Base-by-base conservation (phyloP, 108 stramenopile genomes). In the Aurantiochytrium sp. region DNA sequence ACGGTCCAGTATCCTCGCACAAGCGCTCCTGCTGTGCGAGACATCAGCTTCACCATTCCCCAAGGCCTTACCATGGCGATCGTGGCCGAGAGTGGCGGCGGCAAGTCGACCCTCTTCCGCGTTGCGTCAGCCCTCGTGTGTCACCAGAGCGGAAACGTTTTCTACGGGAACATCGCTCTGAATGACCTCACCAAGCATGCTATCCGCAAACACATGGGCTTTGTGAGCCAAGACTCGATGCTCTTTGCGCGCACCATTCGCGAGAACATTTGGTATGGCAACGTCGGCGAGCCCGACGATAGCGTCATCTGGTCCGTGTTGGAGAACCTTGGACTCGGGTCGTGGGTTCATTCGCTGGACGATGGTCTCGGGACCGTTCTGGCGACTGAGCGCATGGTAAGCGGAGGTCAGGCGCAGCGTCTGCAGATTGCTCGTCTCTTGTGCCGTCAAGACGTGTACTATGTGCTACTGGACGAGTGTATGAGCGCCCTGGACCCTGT, bases 111-210 rank as follows among this genome's bases (percentile, higher is more conserved):
- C 5, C 91, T 98, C 44, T 93, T 98, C 43, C 93, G 92, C 43
- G 92, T 99, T 16, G 58, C 99, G 19, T 94, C 97, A 87, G 93
- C 98, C 45, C 97, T 98, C 90, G 98, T 98, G 89, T 96, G 97
- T 89, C 95, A 95, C 0, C 55, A 88, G 16, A 72, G 58, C 6
- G 98, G 98, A 4, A 64, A 45, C 2, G 92, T 99, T 23, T 60
- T 71, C n/a, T 58, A 98, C 28, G 97, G 98, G 88, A 98, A 96
- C 23, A 88, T 89, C 19, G 92, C 98, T 87, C 58, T 98, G 19
- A 89, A 87, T 35, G 93, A 95, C 58, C 60, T 97, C 60, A 96
- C 98, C 89, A 94, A 96, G 23, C 72, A 83, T 35, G 90, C 94
- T 59, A 91, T 98, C 18, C 92, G 98, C 5, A 71, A 60, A 14